Percentiles rank a stretch among this genome's conserved stretches.
Conservation (phyloP, 2,329 filamentous ascomycete genomes). For the Tolypocladium album region DNA sequence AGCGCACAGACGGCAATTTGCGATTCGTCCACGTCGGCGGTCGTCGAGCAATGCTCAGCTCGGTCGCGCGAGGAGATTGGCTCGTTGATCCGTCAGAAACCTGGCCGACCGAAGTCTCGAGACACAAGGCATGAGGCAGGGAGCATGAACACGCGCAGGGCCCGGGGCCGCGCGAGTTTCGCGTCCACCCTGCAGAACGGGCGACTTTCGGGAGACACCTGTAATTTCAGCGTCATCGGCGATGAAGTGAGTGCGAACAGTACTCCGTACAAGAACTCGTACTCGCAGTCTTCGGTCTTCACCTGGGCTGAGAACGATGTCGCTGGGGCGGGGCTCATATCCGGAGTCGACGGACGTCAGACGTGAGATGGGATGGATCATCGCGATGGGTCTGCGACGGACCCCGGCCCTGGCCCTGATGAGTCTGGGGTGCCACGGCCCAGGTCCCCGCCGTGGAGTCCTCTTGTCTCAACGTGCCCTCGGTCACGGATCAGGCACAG, state of each 20-base stretch:
- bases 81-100: neutral
- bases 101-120: neutral
- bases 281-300: too few relatives aligned
- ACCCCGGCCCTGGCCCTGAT: neutral
- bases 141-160: neutral
- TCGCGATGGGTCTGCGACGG: neutral
- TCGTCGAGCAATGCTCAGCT: neutral
- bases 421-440: neutral
- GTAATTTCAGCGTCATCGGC: neutral
- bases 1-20: neutral
- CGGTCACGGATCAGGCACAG: neutral
- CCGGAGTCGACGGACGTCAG: neutral
- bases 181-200: neutral
- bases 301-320: neutral
- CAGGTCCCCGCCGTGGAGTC: neutral
- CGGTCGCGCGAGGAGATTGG: neutral
- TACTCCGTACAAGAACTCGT: too few relatives aligned
- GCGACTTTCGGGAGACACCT: neutral
- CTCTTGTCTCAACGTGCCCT: neutral
- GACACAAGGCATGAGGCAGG: neutral
- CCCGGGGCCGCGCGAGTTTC: neutral
- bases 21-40: neutral
- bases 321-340: neutral
- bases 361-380: neutral
- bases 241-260: neutral